These are phyloP conservation scores for Pseudocercospora vitis DNA, from an alignment of 2,329 filamentous ascomycete genomes.

Conservation along the genomic window DNA sequence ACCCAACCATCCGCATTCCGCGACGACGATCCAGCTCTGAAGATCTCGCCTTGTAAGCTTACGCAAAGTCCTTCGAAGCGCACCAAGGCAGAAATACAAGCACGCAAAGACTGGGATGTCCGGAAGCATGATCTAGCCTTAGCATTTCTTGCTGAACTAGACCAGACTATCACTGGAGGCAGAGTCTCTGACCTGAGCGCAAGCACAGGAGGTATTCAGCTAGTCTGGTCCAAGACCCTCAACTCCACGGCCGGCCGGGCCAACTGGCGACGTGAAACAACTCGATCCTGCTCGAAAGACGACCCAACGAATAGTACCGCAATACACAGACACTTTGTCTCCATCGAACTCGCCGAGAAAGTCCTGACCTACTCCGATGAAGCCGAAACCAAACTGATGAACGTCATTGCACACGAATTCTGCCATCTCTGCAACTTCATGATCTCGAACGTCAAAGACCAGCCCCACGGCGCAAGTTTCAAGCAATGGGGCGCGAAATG, in stretches of 20 bases:
- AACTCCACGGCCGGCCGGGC: constrained; percentile 71
- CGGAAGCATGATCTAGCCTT: constrained; percentile 64
- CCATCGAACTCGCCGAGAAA: constrained; percentile 85
- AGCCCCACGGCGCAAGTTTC: constrained; percentile 83
- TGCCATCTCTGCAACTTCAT: constrained; percentile 94
- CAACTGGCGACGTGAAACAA: constrained; percentile 51
- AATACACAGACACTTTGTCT: constrained; percentile 55
- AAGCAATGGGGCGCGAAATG: constrained; percentile 68
- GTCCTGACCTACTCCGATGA: constrained; percentile 72
- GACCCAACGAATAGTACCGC: constrained; percentile 18
- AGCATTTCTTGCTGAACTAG: constrained; percentile 68
- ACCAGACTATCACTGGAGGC: constrained; percentile 62
- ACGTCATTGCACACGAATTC: constrained; percentile 94
- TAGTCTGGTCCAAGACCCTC: constrained; percentile 75
- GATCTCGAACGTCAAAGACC: constrained; percentile 70
- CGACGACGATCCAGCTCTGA: constrained; percentile 30
- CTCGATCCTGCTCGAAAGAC: constrained; percentile 33
- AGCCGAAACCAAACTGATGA: constrained; percentile 57
- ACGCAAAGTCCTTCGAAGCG: constrained; percentile 37
- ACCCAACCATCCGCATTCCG: constrained; percentile 25
- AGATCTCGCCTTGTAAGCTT: constrained; percentile 40
- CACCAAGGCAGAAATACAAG: constrained; percentile 38
- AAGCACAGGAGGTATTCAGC: constrained; percentile 67
- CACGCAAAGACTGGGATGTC: constrained; percentile 62
- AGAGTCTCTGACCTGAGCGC: constrained; percentile 59